Conservation (phyloP, 208 protist genomes). For the Acanthamoeba quina region DNA sequence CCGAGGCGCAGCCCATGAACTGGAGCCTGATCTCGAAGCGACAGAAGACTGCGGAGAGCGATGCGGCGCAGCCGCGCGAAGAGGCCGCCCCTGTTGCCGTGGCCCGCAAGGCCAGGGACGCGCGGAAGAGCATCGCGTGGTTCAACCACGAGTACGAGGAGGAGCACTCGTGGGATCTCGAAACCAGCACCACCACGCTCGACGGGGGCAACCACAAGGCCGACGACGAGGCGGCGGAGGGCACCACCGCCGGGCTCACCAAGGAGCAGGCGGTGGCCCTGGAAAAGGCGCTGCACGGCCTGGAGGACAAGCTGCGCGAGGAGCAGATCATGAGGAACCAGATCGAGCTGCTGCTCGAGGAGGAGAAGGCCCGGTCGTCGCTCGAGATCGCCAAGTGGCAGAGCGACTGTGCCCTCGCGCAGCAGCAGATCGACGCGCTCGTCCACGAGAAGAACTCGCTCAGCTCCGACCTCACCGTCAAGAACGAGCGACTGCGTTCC, state of each 20-base stretch:
- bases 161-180: slow-evolving; percentile 31
- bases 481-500: background rate
- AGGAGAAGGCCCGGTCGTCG: slow-evolving; percentile 1
- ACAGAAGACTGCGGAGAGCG: background rate
- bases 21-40: slow-evolving; percentile 45
- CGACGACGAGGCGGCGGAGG: background rate
- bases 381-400: background rate
- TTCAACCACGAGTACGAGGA: slow-evolving; percentile 52
- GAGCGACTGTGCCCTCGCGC: background rate
- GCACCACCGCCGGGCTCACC: background rate
- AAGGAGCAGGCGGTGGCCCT: background rate
- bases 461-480: background rate
- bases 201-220: background rate
- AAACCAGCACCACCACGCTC: background rate
- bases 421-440: background rate
- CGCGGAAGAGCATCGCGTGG: slow-evolving; percentile 28
- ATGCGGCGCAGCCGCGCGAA: background rate
- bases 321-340: slow-evolving; percentile 16
- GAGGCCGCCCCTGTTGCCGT: background rate
- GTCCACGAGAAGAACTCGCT: background rate
- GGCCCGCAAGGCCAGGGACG: slow-evolving; percentile 1
- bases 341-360: background rate
- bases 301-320: slow-evolving; percentile 45
- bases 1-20: slow-evolving; percentile 30
- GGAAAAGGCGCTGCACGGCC: background rate